Base-by-base conservation (phyloP, 1,284 basidiomycete genomes). In the Cutaneotrichosporon curvatum region DNA sequence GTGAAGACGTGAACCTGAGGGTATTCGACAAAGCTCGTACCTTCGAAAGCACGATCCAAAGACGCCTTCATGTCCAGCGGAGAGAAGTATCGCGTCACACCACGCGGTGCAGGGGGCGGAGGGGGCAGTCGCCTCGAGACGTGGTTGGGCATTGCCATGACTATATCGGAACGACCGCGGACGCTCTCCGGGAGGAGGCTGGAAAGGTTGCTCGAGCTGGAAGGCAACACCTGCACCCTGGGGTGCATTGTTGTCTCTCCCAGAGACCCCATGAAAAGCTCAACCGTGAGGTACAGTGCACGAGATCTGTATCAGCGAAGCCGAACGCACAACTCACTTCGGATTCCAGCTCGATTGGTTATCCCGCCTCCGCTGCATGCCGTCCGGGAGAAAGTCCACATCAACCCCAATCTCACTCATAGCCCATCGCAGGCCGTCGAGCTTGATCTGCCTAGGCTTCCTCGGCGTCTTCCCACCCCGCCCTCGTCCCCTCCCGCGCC, bases 301-400 rank as follows among this genome's bases (percentile, higher is more conserved):
- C 79, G 32, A 15, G 43, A 28, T 37, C 48, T 48, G 44, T 45
- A 39, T 60, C 48, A 45, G 42, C 16, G 36, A 4, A 25, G 3
- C 9, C n/a, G 32, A 21, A 1, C 18, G 47, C 51, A 3, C 3
- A 45, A 76, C 80, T 65, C 68, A 88, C 88, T 79, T 87, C 61
- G 75, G 74, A 71, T 89, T 83, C 80, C 84, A 89, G 35, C 75
- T 77, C 9, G 85, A 87, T 66, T 87, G 84, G 65, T 89, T 91
- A 47, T 77, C 58, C 55, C 77, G 81, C 53, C 81, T 74, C 53
- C 80, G 75, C 59, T 84, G 82, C 88, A 92, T 92, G n/a, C 87
- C 88, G 28, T 76, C 68, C 0, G 87, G 81, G 40, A 91, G 75
- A 47, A 86, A 60, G 36, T 87, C 84, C 64, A 90, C 61, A n/a